Evolutionary conservation across 768 basidiomycete species (phyloP).

Genomic region (Serendipita sp.): DNA sequence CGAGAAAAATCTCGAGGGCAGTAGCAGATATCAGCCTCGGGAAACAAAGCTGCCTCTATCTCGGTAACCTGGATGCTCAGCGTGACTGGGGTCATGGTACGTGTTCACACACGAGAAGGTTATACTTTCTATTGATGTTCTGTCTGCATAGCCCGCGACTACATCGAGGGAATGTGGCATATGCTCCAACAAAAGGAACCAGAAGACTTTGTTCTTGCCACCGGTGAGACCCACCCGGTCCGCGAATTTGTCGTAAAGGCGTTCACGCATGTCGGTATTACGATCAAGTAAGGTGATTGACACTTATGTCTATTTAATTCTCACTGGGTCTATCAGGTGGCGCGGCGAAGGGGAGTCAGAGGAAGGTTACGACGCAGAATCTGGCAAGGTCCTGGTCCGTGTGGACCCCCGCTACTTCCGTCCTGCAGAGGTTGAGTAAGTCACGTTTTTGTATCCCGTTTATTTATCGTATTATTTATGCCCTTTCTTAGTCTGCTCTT

Average conservation of each 20-base stretch:
- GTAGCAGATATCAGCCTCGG: conserved; percentile 83
- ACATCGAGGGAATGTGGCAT: conserved; percentile 96
- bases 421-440: conserved; percentile 87
- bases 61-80: conserved; percentile 87
- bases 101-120: conserved; percentile 15
- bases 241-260: conserved; percentile 86
- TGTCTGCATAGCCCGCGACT: conserved; percentile 48
- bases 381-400: conserved; percentile 59
- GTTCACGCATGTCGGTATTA: conserved; percentile 51
- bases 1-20: conserved; percentile 84
- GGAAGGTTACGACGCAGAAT: conserved; percentile 55
- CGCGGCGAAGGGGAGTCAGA: conserved; percentile 60
- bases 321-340: conserved; percentile 37
- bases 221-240: conserved; percentile 90
- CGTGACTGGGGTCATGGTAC: conserved; percentile 96
- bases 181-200: conserved; percentile 79
- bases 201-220: conserved; percentile 89
- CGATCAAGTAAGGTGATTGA: conserved; percentile 43
- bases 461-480: not conserved
- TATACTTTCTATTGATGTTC: not conserved
- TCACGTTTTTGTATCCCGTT: no score
- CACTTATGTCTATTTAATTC: conserved; percentile 7
- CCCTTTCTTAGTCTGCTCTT: conserved; percentile 45
- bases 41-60: conserved; percentile 80
- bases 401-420: conserved; percentile 87